These are phyloP conservation scores for Aureobasidium namibiae DNA, from an alignment of 2,329 filamentous ascomycete genomes.

Conservation along the genomic window DNA sequence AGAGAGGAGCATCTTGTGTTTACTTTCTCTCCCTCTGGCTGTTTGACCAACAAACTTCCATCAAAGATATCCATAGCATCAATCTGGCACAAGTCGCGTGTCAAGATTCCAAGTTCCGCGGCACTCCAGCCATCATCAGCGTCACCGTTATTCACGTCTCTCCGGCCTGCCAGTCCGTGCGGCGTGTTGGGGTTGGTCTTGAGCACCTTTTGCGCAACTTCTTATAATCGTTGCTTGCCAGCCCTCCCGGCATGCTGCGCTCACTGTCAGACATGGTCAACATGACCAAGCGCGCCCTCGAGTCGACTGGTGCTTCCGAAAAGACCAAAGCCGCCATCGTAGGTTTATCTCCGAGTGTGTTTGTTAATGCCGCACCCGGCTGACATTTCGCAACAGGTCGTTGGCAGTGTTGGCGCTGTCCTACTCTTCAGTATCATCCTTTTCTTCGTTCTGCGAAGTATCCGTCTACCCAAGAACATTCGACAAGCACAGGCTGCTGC, in stretches of 20 bases:
- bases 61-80: not conserved
- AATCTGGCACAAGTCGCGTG: not conserved
- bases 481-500: not conserved
- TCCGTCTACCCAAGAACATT: not conserved
- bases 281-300: constrained; percentile 3
- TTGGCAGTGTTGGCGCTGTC: constrained; percentile 14
- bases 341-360: not conserved
- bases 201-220: not conserved
- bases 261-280: constrained; percentile 1
- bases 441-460: constrained; percentile 8
- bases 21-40: not conserved
- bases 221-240: constrained; percentile 3
- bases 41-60: not conserved
- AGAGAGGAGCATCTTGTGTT: not conserved
- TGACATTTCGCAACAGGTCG: constrained; percentile 10
- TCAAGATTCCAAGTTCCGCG: not conserved
- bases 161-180: constrained; percentile 1
- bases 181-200: constrained; percentile 9
- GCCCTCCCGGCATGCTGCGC: constrained; percentile 1
- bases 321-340: constrained; percentile 11
- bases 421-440: constrained; percentile 13
- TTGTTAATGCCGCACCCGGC: not conserved
- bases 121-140: not conserved
- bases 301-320: not conserved
- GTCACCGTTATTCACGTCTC: constrained; percentile 7